Conservation (phyloP, 768 basidiomycete species). For the Lepiota venenata region DNA sequence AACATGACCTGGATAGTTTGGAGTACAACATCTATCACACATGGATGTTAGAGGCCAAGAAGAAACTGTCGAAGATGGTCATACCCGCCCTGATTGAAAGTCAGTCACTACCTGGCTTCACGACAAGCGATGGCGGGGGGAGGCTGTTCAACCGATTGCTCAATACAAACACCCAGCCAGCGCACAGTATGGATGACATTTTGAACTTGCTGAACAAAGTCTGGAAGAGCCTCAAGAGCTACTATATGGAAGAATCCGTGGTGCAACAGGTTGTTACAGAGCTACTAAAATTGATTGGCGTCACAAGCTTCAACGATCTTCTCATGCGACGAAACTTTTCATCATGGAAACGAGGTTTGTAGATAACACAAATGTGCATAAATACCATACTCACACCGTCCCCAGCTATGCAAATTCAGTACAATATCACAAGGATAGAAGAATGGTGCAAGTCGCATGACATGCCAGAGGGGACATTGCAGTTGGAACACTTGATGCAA, state of each 20-base stretch:
- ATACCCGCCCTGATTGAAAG: slow-evolving; percentile 98
- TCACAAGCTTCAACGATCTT: slow-evolving; percentile 97
- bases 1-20: slow-evolving; percentile 95
- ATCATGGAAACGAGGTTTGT: slow-evolving; percentile 96
- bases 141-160: slow-evolving; percentile 92
- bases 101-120: slow-evolving; percentile 96
- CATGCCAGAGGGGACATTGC: slow-evolving; percentile 97
- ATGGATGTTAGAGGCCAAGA: slow-evolving; percentile 99
- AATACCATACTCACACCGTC: slow-evolving; percentile 1
- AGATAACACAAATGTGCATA: background rate
- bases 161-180: slow-evolving; percentile 80
- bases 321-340: slow-evolving; percentile 99
- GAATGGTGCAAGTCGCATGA: slow-evolving; percentile 99
- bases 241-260: slow-evolving; percentile 97
- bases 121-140: slow-evolving; percentile 90
- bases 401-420: slow-evolving; percentile 99
- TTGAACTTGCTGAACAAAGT: slow-evolving; percentile 96
- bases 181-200: slow-evolving; percentile 98
- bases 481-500: slow-evolving; percentile 99
- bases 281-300: slow-evolving; percentile 91
- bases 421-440: slow-evolving; percentile 96
- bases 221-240: slow-evolving; percentile 97
- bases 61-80: slow-evolving; percentile 94
- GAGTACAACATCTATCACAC: slow-evolving; percentile 99
- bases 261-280: slow-evolving; percentile 95